Conservation (phyloP, 306 rosid species). For the Fragaria ananassa region DNA sequence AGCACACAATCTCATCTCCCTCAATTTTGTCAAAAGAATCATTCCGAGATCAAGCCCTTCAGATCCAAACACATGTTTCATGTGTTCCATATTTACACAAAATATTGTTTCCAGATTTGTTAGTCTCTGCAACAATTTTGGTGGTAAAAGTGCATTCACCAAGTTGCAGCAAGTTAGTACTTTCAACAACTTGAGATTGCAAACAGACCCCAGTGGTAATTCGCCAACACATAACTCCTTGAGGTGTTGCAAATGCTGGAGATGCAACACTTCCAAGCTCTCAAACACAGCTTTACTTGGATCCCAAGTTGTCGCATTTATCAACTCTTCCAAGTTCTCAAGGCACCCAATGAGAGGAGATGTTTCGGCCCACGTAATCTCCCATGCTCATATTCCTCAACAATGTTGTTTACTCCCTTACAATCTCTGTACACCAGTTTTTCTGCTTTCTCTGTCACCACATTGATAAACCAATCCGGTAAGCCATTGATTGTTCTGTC, state of each 20-base stretch:
- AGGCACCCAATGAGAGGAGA: not conserved
- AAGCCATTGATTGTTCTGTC: not conserved
- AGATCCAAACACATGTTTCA: not conserved
- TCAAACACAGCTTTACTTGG: not conserved
- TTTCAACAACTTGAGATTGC: not conserved
- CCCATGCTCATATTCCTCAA: not conserved
- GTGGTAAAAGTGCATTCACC: not conserved
- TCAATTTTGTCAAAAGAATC: not conserved
- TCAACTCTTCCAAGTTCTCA: not conserved
- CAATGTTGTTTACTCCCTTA: not conserved
- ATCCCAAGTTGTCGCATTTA: not conserved
- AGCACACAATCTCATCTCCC: not conserved
- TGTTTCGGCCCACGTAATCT: not conserved
- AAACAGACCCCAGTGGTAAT: not conserved
- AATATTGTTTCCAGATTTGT: too few relatives aligned
- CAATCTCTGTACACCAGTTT: not conserved
- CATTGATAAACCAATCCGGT: conserved; percentile 2
- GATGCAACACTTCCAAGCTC: not conserved
- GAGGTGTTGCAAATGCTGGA: not conserved
- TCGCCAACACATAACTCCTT: not conserved
- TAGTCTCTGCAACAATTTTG: not conserved
- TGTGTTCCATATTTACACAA: conserved; percentile 1
- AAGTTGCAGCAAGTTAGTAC: not conserved
- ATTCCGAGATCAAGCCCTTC: not conserved
- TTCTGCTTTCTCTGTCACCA: not conserved